A percentile compares a stretch with the other conserved stretches of the same genome.
Conservation (phyloP, 805 yeast species). For the Lachancea fermentati region DNA sequence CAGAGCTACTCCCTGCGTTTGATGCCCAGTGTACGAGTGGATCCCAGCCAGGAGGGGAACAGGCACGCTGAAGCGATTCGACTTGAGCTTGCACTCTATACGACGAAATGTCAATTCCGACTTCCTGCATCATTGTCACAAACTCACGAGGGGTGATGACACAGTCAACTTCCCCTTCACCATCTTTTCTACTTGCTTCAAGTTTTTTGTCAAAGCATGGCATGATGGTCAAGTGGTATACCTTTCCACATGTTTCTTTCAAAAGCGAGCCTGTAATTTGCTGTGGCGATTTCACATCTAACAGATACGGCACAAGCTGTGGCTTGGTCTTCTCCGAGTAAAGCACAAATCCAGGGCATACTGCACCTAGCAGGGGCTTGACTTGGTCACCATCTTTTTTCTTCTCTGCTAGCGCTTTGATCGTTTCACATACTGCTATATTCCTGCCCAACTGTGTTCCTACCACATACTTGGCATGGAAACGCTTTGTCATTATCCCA, state of each 20-base stretch:
- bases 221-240: constrained; percentile 86
- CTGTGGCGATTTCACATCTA: constrained; percentile 83
- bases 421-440: constrained; percentile 50
- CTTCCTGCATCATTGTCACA: constrained; percentile 61
- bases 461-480: constrained; percentile 69
- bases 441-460: constrained; percentile 82
- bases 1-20: constrained; percentile 77
- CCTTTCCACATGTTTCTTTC: constrained; percentile 42
- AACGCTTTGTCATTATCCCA: constrained; percentile 45
- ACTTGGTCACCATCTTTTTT: constrained; percentile 9
- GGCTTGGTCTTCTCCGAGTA: constrained; percentile 97
- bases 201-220: constrained; percentile 96
- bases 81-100: constrained; percentile 7
- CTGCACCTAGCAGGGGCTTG: constrained; percentile 57
- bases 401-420: constrained; percentile 33
- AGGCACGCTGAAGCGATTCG: constrained; percentile 4
- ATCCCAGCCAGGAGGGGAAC: constrained; percentile 27
- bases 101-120: constrained; percentile 35
- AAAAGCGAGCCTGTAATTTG: constrained; percentile 82
- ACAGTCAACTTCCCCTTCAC: constrained; percentile 75
- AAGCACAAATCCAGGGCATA: constrained; percentile 95
- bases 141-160: constrained; percentile 90
- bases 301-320: constrained; percentile 61
- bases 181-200: constrained; percentile 85
- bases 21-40: constrained; percentile 60